Base-by-base conservation (phyloP, 129 eudicot species). In the Escallonia herrerae region DNA sequence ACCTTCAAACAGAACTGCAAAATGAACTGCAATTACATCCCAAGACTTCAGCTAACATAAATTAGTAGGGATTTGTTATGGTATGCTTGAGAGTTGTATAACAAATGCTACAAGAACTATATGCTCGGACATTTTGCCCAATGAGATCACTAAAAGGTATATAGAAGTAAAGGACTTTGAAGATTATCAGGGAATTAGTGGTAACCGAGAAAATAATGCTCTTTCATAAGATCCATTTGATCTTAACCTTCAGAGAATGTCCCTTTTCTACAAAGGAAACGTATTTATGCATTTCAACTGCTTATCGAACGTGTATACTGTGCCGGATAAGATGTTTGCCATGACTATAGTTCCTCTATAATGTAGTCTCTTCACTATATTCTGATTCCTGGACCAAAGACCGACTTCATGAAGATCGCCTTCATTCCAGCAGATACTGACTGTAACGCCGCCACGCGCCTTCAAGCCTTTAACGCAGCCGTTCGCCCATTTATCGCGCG, bases 381-480 rank as follows among this genome's bases (percentile, higher is more conserved):
- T 72, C 57, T 64, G 51, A 66, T 60, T 56, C n/a, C 71, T 59
- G 2, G 84, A 78, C 95, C 95, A 87, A 13, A 91, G 52, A 5
- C 87, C 86, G 55, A 84, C 82, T 81, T 91, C 84, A 33, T 84
- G 84, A 67, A 91, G 87, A 62, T 87, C 74, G 41, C 95, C 95
- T 79, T 80, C 88, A 0, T 39, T 83, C 97, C 97, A 91, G 60
- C 86, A 82, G 9, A 91, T 78, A 40, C 83, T 74, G 39, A 87
- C 88, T 0, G 93, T 82, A 58, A 91, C 62, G 10, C 87, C 85
- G 2, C 97, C 95, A 15, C 94, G 95, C 4, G 95, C 97, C 72
- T 87, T 91, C 67, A 91, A 76, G 8, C 95, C 97, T 77, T 84
- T 84, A 64, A 84, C 84, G 9, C 87, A 87, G 5, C 97, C 95